Percentiles rank a stretch among this genome's conserved stretches.
Conservation (phyloP, 139 green algal genomes). For the Coelastrella sp. region DNA sequence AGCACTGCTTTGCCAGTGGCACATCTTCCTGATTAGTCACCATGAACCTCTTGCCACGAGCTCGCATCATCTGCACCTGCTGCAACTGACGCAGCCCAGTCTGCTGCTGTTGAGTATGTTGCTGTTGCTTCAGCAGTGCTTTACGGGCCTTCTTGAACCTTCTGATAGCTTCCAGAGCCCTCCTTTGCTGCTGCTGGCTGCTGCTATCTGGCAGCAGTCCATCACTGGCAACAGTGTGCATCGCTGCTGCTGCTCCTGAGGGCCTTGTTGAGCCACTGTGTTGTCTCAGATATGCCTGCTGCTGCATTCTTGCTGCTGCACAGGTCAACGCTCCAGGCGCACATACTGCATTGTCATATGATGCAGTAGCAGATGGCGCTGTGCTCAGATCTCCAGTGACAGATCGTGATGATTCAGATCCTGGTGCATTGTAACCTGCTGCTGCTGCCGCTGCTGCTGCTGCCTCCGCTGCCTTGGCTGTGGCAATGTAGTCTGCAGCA, state of each 20-base stretch:
- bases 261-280: too few relatives aligned
- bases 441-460: conserved; percentile 24
- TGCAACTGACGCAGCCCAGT: not conserved
- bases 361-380: not conserved
- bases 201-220: not conserved
- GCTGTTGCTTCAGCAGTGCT: conserved; percentile 3
- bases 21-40: too few relatives aligned
- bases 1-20: not conserved
- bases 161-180: not conserved
- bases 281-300: not conserved
- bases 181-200: conserved; percentile 5
- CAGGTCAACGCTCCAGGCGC: conserved; percentile 11
- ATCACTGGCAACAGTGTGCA: too few relatives aligned
- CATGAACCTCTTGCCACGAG: not conserved
- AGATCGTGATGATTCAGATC: not conserved
- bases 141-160: not conserved
- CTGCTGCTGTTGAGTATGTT: not conserved
- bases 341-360: not conserved
- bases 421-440: not conserved
- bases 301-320: not conserved
- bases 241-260: conserved; percentile 4
- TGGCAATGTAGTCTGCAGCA: not conserved
- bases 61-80: not conserved
- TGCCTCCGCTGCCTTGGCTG: not conserved
- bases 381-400: not conserved